Percentiles rank a stretch among this genome's conserved stretches.
These are phyloP conservation scores for Colletotrichum spinosum DNA, from an alignment of 2,329 filamentous ascomycete species.

Conservation along the genomic window DNA sequence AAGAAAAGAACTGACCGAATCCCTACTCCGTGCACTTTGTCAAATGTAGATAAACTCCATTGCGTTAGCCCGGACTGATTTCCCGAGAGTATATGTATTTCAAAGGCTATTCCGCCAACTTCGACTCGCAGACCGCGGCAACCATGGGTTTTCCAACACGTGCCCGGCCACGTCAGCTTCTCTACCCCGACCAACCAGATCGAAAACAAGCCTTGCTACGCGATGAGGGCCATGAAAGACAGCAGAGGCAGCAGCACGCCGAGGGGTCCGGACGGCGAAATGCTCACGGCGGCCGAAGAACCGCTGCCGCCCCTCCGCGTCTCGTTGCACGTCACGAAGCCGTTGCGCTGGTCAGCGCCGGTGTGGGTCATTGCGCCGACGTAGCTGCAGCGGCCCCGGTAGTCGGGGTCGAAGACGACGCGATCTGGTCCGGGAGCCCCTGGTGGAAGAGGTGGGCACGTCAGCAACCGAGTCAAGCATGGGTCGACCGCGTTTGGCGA, in stretches of 20 bases:
- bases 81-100: not conserved
- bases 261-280: not conserved
- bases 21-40: no score
- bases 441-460: slow-evolving; percentile 38
- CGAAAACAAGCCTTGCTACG: not conserved
- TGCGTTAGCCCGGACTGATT: no score
- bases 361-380: slow-evolving; percentile 78
- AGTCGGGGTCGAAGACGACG: slow-evolving; percentile 68
- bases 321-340: slow-evolving; percentile 71
- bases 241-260: slow-evolving; percentile 1
- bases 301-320: slow-evolving; percentile 3
- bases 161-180: not conserved
- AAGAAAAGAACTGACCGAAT: no score
- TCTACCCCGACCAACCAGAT: not conserved
- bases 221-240: slow-evolving; percentile 16
- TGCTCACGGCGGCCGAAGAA: not conserved
- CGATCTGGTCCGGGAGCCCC: slow-evolving; percentile 75
- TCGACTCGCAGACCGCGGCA: slow-evolving; percentile 1
- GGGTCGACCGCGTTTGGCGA: not conserved
- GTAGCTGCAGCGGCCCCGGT: slow-evolving; percentile 55
- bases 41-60: no score
- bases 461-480: slow-evolving; percentile 17
- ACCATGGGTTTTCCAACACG: not conserved
- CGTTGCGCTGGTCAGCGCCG: slow-evolving; percentile 71
- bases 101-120: not conserved